Conservation (phyloP, 73 alveolate species). For the Paramecium octaurelia region DNA sequence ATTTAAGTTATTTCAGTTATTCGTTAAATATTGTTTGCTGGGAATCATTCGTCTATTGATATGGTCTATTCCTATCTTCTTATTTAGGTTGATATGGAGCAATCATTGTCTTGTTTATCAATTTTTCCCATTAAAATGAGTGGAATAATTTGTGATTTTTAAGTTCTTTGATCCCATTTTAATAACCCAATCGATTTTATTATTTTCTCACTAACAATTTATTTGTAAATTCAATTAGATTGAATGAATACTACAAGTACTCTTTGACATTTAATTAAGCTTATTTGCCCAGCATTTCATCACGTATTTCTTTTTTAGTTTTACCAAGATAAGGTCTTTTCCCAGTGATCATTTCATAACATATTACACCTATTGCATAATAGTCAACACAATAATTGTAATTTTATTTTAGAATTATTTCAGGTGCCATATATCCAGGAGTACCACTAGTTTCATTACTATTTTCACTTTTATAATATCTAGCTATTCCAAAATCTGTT, state of each 20-base stretch:
- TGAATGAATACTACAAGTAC: background rate
- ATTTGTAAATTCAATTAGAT: background rate
- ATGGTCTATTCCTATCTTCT: background rate
- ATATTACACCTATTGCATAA: constrained; percentile 94
- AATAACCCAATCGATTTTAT: background rate
- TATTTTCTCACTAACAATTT: background rate
- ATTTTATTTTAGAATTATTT: constrained; percentile 68
- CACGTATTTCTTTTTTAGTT: constrained; percentile 76
- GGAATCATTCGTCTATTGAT: background rate
- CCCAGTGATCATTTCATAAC: constrained; percentile 93
- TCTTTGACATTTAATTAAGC: constrained; percentile 67
- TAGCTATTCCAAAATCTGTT: constrained; percentile 78
- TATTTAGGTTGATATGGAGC: constrained; percentile 30
- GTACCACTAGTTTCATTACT: constrained; percentile 78
- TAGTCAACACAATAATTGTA: constrained; percentile 89
- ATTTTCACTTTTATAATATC: constrained; percentile 67
- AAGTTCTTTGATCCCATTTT: background rate
- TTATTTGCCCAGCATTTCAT: constrained; percentile 69
- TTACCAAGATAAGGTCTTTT: constrained; percentile 89
- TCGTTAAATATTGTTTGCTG: background rate
- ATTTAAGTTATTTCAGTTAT: background rate
- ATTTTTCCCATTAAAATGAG: background rate
- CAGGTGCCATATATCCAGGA: constrained; percentile 91
- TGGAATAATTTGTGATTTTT: background rate
- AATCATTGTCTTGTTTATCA: background rate